phyloP scores from a whole-genome alignment of 2,329 filamentous ascomycete genomes.

The Rutstroemia sp. region DNA sequence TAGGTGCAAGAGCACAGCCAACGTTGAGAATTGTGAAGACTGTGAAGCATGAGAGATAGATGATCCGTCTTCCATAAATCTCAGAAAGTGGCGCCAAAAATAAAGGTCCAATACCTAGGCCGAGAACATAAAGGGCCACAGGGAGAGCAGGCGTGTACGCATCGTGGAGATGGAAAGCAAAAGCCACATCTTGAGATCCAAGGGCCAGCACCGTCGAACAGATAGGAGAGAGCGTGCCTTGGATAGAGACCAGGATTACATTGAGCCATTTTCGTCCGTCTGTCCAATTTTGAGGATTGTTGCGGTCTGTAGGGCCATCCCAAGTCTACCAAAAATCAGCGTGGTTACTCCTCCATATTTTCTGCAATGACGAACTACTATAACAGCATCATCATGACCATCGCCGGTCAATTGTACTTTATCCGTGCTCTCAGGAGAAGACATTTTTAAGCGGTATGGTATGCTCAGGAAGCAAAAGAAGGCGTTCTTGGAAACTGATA shows the following conservation, averaged over 20 bases:
- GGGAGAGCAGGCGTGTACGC: not conserved
- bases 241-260: not conserved
- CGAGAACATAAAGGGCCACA: not conserved
- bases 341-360: too few relatives aligned
- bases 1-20: conserved; percentile 54
- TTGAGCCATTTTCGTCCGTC: not conserved
- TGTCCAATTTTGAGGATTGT: not conserved
- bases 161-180: not conserved
- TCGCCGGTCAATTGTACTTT: too few relatives aligned
- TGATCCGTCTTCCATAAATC: not conserved
- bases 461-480: too few relatives aligned
- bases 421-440: too few relatives aligned
- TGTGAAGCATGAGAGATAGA: not conserved
- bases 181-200: not conserved
- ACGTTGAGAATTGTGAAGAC: conserved; percentile 28
- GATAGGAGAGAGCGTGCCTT: not conserved
- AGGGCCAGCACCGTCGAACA: not conserved
- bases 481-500: too few relatives aligned
- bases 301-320: not conserved
- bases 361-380: too few relatives aligned
- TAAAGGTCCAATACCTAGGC: not conserved
- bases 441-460: too few relatives aligned
- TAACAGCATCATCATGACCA: too few relatives aligned
- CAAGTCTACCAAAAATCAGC: not conserved
- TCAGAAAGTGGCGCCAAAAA: not conserved